A percentile compares a stretch with the other conserved stretches of the same genome.
Evolutionary conservation across 805 yeast species (phyloP).

Genomic region (Ogataea wickerhamii): DNA sequence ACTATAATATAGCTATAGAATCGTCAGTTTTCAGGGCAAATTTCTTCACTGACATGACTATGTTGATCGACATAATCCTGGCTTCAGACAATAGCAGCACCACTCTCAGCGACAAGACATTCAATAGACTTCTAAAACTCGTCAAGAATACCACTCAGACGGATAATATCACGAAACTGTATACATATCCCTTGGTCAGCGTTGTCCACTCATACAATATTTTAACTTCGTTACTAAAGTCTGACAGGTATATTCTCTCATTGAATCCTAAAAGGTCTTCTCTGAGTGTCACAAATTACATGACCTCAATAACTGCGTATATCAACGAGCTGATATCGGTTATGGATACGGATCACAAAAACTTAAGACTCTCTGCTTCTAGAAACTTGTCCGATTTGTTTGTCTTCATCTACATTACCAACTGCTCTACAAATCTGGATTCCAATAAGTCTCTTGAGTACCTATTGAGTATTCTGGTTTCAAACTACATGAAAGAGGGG

Average conservation of each 20-base stretch:
- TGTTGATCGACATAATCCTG: slow-evolving; percentile 29
- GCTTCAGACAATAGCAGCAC: slow-evolving; percentile 27
- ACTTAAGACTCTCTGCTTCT: slow-evolving; percentile 28
- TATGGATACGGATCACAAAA: slow-evolving; percentile 29
- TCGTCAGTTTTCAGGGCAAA: slow-evolving; percentile 29
- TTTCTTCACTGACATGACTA: slow-evolving; percentile 30
- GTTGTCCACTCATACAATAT: slow-evolving; percentile 29
- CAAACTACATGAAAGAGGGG: slow-evolving; percentile 18
- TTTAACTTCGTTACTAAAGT: slow-evolving; percentile 27
- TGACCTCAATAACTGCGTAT: slow-evolving; percentile 20
- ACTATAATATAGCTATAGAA: slow-evolving; percentile 32
- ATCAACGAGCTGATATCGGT: slow-evolving; percentile 16
- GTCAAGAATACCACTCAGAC: slow-evolving; percentile 24
- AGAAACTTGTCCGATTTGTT: slow-evolving; percentile 32
- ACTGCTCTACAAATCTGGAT: slow-evolving; percentile 21
- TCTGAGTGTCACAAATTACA: slow-evolving; percentile 19
- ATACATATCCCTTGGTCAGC: slow-evolving; percentile 30
- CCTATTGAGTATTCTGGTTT: slow-evolving; percentile 21
- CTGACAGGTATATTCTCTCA: slow-evolving; percentile 28
- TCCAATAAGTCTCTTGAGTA: slow-evolving; percentile 24
- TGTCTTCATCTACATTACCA: slow-evolving; percentile 29
- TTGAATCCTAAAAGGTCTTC: slow-evolving; percentile 25
- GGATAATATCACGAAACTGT: slow-evolving; percentile 13
- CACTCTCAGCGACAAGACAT: slow-evolving; percentile 30
- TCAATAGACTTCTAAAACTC: slow-evolving; percentile 29